Conservation (phyloP, 345 rosid genomes). For the Citrus medica region DNA sequence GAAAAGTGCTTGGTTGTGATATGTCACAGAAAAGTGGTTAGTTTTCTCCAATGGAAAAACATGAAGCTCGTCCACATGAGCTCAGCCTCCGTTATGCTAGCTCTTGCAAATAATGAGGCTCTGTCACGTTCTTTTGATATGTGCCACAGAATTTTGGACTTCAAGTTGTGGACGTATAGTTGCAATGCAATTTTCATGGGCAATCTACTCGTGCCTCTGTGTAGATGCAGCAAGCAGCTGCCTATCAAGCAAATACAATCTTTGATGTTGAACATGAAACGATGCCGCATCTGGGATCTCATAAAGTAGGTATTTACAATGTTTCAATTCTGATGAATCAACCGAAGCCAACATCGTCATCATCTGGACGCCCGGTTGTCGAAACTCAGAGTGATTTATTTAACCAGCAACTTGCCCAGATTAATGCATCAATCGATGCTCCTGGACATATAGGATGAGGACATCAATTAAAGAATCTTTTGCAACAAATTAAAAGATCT, state of each 20-base stretch:
- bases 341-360: neutral
- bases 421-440: neutral
- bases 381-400: neutral
- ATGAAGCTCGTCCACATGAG: conserved; percentile 27
- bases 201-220: conserved; percentile 28
- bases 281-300: neutral
- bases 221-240: too few species aligned
- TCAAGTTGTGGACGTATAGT: conserved; percentile 33
- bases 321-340: neutral
- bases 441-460: neutral
- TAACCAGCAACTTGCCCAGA: neutral
- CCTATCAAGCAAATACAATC: too few species aligned
- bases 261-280: neutral
- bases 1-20: too few species aligned
- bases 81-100: conserved; percentile 26
- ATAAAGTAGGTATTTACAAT: neutral
- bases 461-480: neutral
- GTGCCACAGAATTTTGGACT: conserved; percentile 23
- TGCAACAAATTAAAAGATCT: neutral
- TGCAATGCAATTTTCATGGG: conserved; percentile 26
- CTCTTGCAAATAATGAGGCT: conserved; percentile 4
- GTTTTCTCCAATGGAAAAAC: conserved; percentile 19
- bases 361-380: neutral
- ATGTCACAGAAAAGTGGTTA: too few species aligned
- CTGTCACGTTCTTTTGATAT: conserved; percentile 18